These are phyloP conservation scores for Pseudogymnoascus destructans DNA, from an alignment of 2,329 filamentous ascomycete species.

Conservation along the genomic window DNA sequence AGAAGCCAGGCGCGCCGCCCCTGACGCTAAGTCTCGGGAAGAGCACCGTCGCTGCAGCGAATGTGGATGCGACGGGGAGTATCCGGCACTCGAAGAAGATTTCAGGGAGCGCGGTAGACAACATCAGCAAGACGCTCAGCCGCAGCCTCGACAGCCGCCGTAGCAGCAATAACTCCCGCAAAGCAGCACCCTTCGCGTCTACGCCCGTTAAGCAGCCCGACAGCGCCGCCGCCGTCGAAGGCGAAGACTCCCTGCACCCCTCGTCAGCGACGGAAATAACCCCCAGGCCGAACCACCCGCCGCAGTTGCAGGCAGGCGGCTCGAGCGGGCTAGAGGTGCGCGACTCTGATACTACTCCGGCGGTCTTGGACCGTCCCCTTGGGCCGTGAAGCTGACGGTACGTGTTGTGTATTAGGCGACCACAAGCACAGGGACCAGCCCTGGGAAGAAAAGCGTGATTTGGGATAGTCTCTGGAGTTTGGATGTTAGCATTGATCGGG, in stretches of 20 bases:
- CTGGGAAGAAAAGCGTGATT: constrained; percentile 40
- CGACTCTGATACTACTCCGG: constrained; percentile 2
- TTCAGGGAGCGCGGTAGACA: constrained; percentile 46
- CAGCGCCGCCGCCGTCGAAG: constrained; percentile 12
- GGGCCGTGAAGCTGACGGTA: constrained; percentile 9
- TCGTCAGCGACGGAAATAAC: background rate
- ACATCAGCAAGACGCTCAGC: constrained; percentile 63
- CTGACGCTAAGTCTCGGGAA: constrained; percentile 87
- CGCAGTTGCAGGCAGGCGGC: constrained; percentile 3
- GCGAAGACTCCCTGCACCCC: constrained; percentile 1
- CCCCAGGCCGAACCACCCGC: background rate
- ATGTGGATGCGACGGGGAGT: constrained; percentile 74
- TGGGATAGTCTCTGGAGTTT: constrained; percentile 52
- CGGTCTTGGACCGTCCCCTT: constrained; percentile 9
- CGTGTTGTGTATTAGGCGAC: constrained; percentile 29
- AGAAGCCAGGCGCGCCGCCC: constrained; percentile 80
- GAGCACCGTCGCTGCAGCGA: constrained; percentile 77
- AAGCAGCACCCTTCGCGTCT: constrained; percentile 39
- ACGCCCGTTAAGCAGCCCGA: constrained; percentile 13
- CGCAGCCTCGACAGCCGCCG: constrained; percentile 86
- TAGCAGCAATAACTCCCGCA: constrained; percentile 76
- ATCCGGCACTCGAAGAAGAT: constrained; percentile 35
- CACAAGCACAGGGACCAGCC: constrained; percentile 27
- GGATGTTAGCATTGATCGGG: constrained; percentile 42
- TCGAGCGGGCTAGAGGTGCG: constrained; percentile 10